phyloP scores from a whole-genome alignment of 352 stramenopile species.

The Globisporangium nagaii region DNA sequence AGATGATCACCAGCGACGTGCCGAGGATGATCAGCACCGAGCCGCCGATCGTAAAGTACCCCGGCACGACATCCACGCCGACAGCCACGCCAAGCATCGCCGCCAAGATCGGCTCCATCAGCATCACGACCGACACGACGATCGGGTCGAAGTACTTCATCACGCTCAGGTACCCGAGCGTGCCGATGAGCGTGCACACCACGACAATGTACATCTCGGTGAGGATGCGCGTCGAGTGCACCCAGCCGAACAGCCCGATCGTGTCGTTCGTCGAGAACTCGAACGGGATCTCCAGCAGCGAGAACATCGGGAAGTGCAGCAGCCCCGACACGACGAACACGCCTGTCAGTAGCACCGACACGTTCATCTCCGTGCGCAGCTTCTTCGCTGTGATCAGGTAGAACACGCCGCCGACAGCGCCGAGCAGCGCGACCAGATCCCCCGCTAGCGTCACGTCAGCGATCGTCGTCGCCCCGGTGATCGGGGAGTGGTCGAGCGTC shows the following conservation, averaged over 20 bases:
- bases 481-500: slow-evolving; percentile 50
- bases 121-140: slow-evolving; percentile 84
- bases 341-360: slow-evolving; percentile 53
- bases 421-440: slow-evolving; percentile 70
- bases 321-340: slow-evolving; percentile 68
- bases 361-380: slow-evolving; percentile 59
- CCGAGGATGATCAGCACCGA: slow-evolving; percentile 64
- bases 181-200: slow-evolving; percentile 83
- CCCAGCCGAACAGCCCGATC: slow-evolving; percentile 84
- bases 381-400: slow-evolving; percentile 75
- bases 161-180: slow-evolving; percentile 79
- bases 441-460: slow-evolving; percentile 47
- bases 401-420: slow-evolving; percentile 62
- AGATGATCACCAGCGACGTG: slow-evolving; percentile 66
- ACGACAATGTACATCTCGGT: slow-evolving; percentile 83
- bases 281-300: slow-evolving; percentile 51
- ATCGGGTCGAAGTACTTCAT: slow-evolving; percentile 92
- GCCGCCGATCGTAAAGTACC: slow-evolving; percentile 56
- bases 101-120: slow-evolving; percentile 83
- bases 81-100: slow-evolving; percentile 67
- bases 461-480: slow-evolving; percentile 15
- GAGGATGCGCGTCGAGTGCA: slow-evolving; percentile 53
- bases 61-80: slow-evolving; percentile 74
- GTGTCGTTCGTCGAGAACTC: slow-evolving; percentile 63
- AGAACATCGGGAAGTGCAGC: slow-evolving; percentile 65